phyloP scores from a whole-genome alignment of 169 alveolate species.

The Haemoproteus tartakovskyi region DNA sequence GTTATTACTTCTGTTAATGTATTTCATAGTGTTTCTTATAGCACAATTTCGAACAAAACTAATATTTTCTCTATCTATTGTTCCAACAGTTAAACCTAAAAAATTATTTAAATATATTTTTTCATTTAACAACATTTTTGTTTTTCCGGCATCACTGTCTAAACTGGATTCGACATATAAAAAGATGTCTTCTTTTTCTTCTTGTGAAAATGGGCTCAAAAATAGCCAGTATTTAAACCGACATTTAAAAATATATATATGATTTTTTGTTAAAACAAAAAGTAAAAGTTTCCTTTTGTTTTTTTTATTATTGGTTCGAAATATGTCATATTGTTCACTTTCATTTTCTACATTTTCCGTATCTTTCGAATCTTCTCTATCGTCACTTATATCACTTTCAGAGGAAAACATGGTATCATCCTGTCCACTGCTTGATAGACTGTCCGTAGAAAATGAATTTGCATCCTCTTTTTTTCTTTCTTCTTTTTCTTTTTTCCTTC shows the following conservation, averaged over 20 bases:
- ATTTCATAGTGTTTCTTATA: constrained; percentile 22
- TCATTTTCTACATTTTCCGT: not conserved
- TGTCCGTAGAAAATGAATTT: constrained; percentile 3
- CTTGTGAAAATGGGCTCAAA: constrained; percentile 58
- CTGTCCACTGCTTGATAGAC: not conserved
- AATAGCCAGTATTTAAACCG: constrained; percentile 52
- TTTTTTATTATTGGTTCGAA: constrained; percentile 12
- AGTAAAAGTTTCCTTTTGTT: constrained; percentile 18
- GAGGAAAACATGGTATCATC: not conserved
- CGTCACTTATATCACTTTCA: not conserved
- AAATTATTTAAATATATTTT: constrained; percentile 48
- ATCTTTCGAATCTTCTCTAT: not conserved
- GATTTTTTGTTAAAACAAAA: constrained; percentile 55
- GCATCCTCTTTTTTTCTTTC: constrained; percentile 7
- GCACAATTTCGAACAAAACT: constrained; percentile 56
- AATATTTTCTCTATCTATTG: not conserved
- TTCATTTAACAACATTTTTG: constrained; percentile 13
- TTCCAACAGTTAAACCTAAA: constrained; percentile 20
- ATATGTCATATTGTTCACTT: constrained; percentile 20
- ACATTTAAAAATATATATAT: constrained; percentile 39
- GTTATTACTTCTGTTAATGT: not conserved
- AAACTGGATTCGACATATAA: constrained; percentile 40
- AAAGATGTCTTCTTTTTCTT: constrained; percentile 49
- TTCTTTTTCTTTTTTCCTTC: not conserved
- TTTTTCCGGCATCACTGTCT: constrained; percentile 33